Base-by-base conservation (phyloP, 1,139 yeast genomes). In the Taphrina communis region DNA sequence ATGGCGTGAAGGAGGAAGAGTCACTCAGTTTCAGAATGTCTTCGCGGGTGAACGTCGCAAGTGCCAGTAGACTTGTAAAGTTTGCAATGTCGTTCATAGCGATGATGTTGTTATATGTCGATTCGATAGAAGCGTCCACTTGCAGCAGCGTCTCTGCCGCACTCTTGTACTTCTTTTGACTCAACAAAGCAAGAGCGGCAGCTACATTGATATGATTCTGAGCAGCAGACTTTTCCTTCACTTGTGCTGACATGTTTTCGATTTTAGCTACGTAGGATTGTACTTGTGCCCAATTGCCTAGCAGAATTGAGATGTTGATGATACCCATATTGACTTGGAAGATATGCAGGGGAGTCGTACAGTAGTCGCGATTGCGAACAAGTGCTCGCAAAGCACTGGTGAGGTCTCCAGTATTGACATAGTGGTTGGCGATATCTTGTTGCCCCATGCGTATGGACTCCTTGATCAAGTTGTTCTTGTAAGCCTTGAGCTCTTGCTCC, bases 371-470 rank as follows among this genome's bases (percentile, higher is more conserved):
- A 42, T 68, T 72, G 12, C 73, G 68, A 8, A 57, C 25, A 25
- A 67, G 70, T 44, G 56, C 70, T 61, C 70, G 67, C 36, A 69
- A 57, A n/a, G 74, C 73, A 14, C 55, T 52, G 8, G 67, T 25
- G 25, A 72, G 52, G 35, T 72, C 72, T 6, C 74, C 74, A 35
- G 67, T 67, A 5, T 55, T 39, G 31, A 65, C 62, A 48, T 69
- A 67, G 42, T 70, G 71, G 57, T 71, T 70, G 1, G 72, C 74
- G 6, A 72, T 71, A 44, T 72, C 73, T 7, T 70, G 70, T 35
- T 72, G 65, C 9, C 73, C 74, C 70, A 72, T 71, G n/a, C 74
- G 70, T 46, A 72, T 72, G 55, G 72, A 70, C 65, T 72, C 74
- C 65, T 72, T 72, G 53, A 72, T 72, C 66, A 72, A 50, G 41